Base-by-base conservation (phyloP, 2,329 filamentous ascomycete species). In the Pseudogymnoascus sp. region DNA sequence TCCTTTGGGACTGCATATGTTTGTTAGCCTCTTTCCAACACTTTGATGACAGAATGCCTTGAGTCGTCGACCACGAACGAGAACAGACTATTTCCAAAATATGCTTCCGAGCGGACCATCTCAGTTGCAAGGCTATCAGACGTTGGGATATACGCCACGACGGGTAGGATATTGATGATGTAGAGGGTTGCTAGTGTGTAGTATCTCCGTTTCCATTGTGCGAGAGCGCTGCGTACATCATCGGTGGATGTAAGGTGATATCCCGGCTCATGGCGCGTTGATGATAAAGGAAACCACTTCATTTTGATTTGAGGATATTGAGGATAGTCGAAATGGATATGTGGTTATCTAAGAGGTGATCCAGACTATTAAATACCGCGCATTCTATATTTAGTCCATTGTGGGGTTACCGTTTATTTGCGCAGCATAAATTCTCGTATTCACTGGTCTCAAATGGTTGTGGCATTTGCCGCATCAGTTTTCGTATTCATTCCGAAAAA, bases 21-120 rank as follows among this genome's bases (percentile, higher is more conserved):
- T 19, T 21, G 50, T 56, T 35, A 56, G 50, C 29, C 29, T 56
- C 26, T 33, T 33, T 13, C 26, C 47, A 33, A 56, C n/a, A 33
- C 13, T 21, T 56, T 14, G 2, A 14, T 33, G 29, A 33, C 8
- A 10, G 16, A 56, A 29, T 29, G 29, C 3, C 29, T 35, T 35
- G 3, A 53, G 31, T 8, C 47, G 5, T 16, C 6, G 21, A 26
- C n/a, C 13, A 21, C 8, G 50, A 14, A 56, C 6, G 29, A 14
- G 50, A 35, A 56, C 50, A 21, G n/a, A 56, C 50, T 56, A 19
- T 56, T 33, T 56, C 50, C 29, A 56, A 56, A 56, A 56, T 56
- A 56, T 4, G 50, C 50, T 8, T 56, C 50, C 11, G 50, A 35
- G n/a, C n/a, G 50, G 16, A 56, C 29, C 10, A 13, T 13, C 10